Evolutionary conservation across 1,284 basidiomycete genomes (phyloP).

Genomic region (Polyporus tsugae): DNA sequence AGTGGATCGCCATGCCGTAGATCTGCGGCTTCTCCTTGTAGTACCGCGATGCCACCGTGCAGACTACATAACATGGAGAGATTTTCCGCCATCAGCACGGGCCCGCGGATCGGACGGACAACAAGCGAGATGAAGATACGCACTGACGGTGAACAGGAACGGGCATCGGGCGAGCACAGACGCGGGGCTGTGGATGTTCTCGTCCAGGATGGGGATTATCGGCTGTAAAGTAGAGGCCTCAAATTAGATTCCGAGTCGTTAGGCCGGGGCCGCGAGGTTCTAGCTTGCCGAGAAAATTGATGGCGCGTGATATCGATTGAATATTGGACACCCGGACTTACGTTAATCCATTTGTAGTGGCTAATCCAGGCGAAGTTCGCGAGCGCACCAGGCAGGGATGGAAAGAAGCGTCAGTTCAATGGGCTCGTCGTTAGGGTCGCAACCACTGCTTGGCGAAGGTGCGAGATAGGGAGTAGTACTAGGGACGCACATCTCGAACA

Average conservation of each 20-base stretch:
- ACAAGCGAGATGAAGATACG: constrained; percentile 25
- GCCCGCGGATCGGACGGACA: not conserved
- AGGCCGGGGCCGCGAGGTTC: not conserved
- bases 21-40: constrained; percentile 46
- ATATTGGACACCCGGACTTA: constrained; percentile 43
- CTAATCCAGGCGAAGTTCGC: constrained; percentile 31
- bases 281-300: not conserved
- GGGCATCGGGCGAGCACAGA: constrained; percentile 49
- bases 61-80: constrained; percentile 41
- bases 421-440: constrained; percentile 1
- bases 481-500: constrained; percentile 53
- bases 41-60: constrained; percentile 49
- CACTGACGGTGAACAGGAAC: constrained; percentile 50
- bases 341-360: constrained; percentile 49
- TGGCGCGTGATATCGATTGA: constrained; percentile 49
- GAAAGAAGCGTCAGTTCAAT: not conserved
- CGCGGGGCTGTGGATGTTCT: constrained; percentile 47
- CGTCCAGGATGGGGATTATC: constrained; percentile 47
- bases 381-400: not conserved
- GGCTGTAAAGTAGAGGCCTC: too few relatives aligned
- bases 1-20: constrained; percentile 47
- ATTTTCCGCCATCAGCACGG: not conserved
- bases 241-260: constrained; percentile 6
- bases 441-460: not conserved
- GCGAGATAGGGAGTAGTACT: not conserved